Percentiles rank a stretch among this genome's conserved stretches.
phyloP scores from a whole-genome alignment of 768 basidiomycete genomes.

The Gloeophyllum trabeum region DNA sequence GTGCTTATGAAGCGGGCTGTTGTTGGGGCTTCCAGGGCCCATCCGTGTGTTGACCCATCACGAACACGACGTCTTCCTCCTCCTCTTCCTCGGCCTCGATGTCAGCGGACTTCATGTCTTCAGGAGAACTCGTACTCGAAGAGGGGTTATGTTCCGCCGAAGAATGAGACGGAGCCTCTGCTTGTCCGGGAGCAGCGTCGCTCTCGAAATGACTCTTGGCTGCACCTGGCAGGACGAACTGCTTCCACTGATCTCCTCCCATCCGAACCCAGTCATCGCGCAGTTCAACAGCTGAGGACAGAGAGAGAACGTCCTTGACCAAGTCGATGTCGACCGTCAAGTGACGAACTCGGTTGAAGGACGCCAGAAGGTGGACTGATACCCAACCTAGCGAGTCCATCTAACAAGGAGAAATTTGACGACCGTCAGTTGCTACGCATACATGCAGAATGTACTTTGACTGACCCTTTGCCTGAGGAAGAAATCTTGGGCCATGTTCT shows the following conservation, averaged over 20 bases:
- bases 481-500: constrained; percentile 84
- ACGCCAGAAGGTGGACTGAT: constrained; percentile 66
- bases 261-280: constrained; percentile 57
- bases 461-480: constrained; percentile 70
- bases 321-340: constrained; percentile 48
- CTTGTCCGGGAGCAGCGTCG: constrained; percentile 1
- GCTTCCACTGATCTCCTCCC: constrained; percentile 44
- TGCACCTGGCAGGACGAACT: constrained; percentile 55
- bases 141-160: background rate
- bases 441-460: constrained; percentile 7
- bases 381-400: constrained; percentile 92
- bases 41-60: constrained; percentile 34
- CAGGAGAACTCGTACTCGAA: background rate
- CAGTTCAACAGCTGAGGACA: constrained; percentile 68
- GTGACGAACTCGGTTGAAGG: constrained; percentile 74
- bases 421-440: no score
- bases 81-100: constrained; percentile 38
- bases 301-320: constrained; percentile 57
- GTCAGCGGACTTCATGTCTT: constrained; percentile 19
- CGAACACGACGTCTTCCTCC: constrained; percentile 50
- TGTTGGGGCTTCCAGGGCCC: constrained; percentile 21
- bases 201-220: constrained; percentile 31
- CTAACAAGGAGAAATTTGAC: constrained; percentile 33
- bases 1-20: background rate
- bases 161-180: background rate